Base-by-base conservation (phyloP, 2,329 filamentous ascomycete species). In the Monosporascus ibericus region DNA sequence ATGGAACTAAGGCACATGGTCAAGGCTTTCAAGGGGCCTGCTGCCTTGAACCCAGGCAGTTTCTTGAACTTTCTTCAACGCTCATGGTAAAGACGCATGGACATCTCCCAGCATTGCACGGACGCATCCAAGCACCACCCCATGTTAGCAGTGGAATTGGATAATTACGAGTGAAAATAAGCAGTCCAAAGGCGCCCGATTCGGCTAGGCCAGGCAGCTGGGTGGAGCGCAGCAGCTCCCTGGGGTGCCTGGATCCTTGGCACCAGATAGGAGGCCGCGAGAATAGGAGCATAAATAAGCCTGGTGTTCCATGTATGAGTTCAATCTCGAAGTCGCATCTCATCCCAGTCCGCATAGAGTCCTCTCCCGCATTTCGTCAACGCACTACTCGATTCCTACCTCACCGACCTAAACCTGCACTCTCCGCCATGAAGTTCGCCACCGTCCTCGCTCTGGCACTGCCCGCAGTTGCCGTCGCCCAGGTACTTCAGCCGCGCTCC, bases 381-480 rank as follows among this genome's bases (percentile, higher is more conserved):
- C 27, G 8, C 42, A 46, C 11, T 24, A n/a, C 22, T 22, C 11
- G 11, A 3, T 14, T 25, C 24, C 22, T 46, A n/a, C 22, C 9
- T 22, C 3, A 3, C 42, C 7, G 18, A 5, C 25, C 5, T 27
- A 46, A 20, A 27, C 20, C n/a, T 20, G 3, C n/a, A 22, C 20
- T 20, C 18, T 15, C 20, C 52, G 49, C 40, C 44, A 61, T 61
- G 59, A 58, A 59, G 48, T 59, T 60, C 51, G 14, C 53, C 18
- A 48, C 55, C n/a, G 15, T 59, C 34, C 27, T 61, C 44, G 52
- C 55, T 22, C 39, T 60, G 3, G 51, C 38, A 3, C 34, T 58
- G 37, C 54, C 59, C 22, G 51, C 56, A 24, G 51, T 56, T 36
- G 58, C 52, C 25, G 17, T 59, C 2, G 55, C 58, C 42, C 59